Percentiles rank a stretch among this genome's conserved stretches.
These are phyloP conservation scores for Ceratobasidium sp. DNA, from an alignment of 1,284 basidiomycete genomes.

Conservation along the genomic window DNA sequence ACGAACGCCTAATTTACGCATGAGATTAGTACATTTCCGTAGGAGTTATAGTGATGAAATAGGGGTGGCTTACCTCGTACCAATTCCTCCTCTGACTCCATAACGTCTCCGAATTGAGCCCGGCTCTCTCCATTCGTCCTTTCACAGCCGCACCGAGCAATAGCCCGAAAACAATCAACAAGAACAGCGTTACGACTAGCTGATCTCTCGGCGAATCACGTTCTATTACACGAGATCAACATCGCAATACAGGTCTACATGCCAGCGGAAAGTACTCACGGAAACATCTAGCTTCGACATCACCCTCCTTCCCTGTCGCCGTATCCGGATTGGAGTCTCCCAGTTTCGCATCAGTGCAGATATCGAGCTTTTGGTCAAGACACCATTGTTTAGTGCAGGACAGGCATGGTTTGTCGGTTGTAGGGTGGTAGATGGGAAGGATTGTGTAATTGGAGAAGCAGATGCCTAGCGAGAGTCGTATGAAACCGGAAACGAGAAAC, in stretches of 20 bases:
- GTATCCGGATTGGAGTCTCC: slow-evolving; percentile 92
- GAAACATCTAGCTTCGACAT: slow-evolving; percentile 95
- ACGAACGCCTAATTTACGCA: slow-evolving; percentile 21
- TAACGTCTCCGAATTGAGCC: slow-evolving; percentile 53
- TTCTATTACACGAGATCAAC: slow-evolving; percentile 61
- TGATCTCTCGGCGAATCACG: slow-evolving; percentile 92
- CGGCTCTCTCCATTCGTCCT: slow-evolving; percentile 80
- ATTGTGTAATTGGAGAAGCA: slow-evolving; percentile 94
- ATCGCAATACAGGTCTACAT: background rate
- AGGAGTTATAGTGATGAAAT: background rate
- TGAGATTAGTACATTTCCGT: background rate
- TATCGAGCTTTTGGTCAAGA: slow-evolving; percentile 88
- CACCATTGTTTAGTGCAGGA: slow-evolving; percentile 97
- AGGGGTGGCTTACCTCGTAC: slow-evolving; percentile 34
- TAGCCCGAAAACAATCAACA: slow-evolving; percentile 85
- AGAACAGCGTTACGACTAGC: slow-evolving; percentile 88
- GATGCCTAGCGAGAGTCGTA: slow-evolving; percentile 70
- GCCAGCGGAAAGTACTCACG: slow-evolving; percentile 68
- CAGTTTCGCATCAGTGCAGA: slow-evolving; percentile 85
- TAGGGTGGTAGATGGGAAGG: slow-evolving; percentile 82
- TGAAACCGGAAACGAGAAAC: background rate
- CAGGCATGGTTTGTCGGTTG: slow-evolving; percentile 90
- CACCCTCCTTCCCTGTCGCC: slow-evolving; percentile 93
- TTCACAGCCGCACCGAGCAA: slow-evolving; percentile 86
- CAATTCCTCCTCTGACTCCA: slow-evolving; percentile 43